Conservation (phyloP, 139 green algal genomes). For the Chlamydomonas applanata region DNA sequence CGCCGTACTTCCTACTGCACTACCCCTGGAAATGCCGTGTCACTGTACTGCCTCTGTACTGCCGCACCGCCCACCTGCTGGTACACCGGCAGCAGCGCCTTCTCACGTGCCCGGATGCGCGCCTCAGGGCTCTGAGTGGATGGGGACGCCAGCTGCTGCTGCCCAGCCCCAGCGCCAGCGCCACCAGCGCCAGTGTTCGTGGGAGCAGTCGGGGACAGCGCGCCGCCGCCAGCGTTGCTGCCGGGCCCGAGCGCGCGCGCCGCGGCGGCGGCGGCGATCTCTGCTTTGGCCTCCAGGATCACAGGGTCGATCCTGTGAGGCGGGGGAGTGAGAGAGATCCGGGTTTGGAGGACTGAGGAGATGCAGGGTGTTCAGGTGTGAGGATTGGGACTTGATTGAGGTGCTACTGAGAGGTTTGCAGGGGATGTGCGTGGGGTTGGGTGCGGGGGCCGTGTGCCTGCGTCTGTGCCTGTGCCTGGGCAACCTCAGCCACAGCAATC, state of each 20-base stretch:
- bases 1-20: too few relatives aligned
- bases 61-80: slow-evolving; percentile 45
- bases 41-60: too few relatives aligned
- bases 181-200: neutral
- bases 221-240: neutral
- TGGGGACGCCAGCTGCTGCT: neutral
- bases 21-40: too few relatives aligned
- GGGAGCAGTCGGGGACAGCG: neutral
- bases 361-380: too few relatives aligned
- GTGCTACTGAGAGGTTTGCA: too few relatives aligned
- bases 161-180: neutral
- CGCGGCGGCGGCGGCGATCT: neutral
- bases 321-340: too few relatives aligned
- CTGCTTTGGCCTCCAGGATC: slow-evolving; percentile 54
- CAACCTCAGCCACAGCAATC: too few relatives aligned
- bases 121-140: slow-evolving; percentile 17
- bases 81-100: slow-evolving; percentile 84
- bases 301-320: slow-evolving; percentile 67
- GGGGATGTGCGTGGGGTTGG: too few relatives aligned
- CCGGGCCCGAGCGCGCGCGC: neutral
- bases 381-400: neutral
- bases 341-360: too few relatives aligned
- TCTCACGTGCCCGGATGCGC: slow-evolving; percentile 64
- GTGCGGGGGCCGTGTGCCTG: too few relatives aligned
- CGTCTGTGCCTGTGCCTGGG: too few relatives aligned